Evolutionary conservation across 441 rosid species (phyloP).

Genomic region (Erodium texanum): DNA sequence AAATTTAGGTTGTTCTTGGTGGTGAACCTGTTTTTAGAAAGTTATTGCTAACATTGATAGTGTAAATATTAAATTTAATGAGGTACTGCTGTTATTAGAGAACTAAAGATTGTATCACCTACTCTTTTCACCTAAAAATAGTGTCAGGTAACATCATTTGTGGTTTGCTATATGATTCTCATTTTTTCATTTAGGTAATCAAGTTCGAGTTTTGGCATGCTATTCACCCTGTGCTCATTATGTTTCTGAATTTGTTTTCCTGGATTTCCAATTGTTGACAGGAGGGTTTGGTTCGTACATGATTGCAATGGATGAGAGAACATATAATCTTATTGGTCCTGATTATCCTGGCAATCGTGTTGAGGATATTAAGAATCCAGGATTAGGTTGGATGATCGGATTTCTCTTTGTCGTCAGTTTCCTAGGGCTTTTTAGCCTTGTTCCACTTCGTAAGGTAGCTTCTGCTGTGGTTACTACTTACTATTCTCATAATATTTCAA

Average conservation of each 20-base stretch:
- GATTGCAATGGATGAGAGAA: slow-evolving; percentile 76
- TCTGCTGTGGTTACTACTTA: background rate
- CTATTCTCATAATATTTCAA: too few species aligned
- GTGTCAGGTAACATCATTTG: background rate
- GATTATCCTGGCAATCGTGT: slow-evolving; percentile 76
- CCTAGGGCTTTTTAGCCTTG: slow-evolving; percentile 77
- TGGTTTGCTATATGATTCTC: background rate
- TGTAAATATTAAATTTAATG: background rate
- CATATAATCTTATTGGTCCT: slow-evolving; percentile 66
- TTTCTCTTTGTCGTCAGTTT: slow-evolving; percentile 78
- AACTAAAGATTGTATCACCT: background rate
- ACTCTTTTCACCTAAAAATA: background rate
- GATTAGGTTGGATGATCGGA: slow-evolving; percentile 85
- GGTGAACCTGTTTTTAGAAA: background rate
- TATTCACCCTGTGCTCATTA: background rate
- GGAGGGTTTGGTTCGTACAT: slow-evolving; percentile 85
- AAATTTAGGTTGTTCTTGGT: background rate
- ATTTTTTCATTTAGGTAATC: background rate
- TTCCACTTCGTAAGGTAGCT: slow-evolving; percentile 73
- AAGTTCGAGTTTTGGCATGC: background rate
- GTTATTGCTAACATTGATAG: too few species aligned
- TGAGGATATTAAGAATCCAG: slow-evolving; percentile 63
- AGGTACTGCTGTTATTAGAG: background rate
- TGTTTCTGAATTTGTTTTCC: slow-evolving; percentile 8
- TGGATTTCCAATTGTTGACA: slow-evolving; percentile 18